These are phyloP conservation scores for Aquilaria agallochum DNA, from an alignment of 441 rosid genomes.

Conservation along the genomic window DNA sequence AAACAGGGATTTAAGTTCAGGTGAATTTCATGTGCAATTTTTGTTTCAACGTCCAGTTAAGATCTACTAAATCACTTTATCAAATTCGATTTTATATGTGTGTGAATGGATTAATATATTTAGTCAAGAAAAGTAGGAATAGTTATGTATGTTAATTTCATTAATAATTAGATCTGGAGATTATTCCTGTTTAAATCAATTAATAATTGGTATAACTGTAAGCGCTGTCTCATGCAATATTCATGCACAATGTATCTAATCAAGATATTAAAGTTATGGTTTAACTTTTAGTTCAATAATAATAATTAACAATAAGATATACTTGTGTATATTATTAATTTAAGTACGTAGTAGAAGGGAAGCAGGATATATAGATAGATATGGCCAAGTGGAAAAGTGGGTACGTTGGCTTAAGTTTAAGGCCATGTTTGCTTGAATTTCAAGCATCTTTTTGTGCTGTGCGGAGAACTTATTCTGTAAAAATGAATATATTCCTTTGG, in stretches of 20 bases:
- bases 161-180: conserved; percentile 24
- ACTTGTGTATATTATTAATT: too few relatives aligned
- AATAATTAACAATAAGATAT: conserved; percentile 2
- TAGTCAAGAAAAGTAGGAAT: too few relatives aligned
- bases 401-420: conserved; percentile 35
- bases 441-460: conserved; percentile 65
- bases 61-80: too few relatives aligned
- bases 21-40: too few relatives aligned
- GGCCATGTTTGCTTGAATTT: conserved; percentile 74
- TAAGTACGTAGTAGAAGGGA: too few relatives aligned
- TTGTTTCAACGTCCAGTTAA: too few relatives aligned
- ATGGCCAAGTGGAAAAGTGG: conserved; percentile 17
- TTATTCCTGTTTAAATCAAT: conserved; percentile 19
- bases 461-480: conserved; percentile 50
- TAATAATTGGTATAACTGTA: conserved; percentile 3
- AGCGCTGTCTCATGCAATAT: conserved; percentile 17
- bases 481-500: conserved; percentile 73
- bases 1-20: too few relatives aligned
- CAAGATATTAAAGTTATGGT: conserved; percentile 43
- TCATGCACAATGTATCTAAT: conserved; percentile 18
- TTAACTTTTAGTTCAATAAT: conserved; percentile 51
- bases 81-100: too few relatives aligned
- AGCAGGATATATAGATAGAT: not conserved
- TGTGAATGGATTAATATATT: too few relatives aligned
- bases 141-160: too few relatives aligned